A percentile compares a stretch with the other conserved stretches of the same genome.
Evolutionary conservation across 2,329 filamentous ascomycete species (phyloP).

Genomic region (Bipolaris sorokiniana): DNA sequence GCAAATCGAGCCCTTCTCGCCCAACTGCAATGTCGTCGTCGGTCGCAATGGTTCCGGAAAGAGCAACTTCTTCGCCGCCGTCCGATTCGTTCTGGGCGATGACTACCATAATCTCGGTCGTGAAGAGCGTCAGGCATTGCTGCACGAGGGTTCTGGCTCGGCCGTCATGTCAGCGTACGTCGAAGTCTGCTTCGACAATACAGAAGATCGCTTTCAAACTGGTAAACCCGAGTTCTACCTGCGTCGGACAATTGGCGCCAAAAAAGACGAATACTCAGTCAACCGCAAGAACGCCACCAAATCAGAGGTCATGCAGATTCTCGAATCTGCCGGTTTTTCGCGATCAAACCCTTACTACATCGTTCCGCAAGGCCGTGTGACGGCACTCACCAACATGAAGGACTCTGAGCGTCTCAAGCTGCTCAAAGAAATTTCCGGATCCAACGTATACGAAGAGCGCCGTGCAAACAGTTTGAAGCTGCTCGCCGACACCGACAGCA

Average conservation of each 20-base stretch:
- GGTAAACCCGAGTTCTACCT: constrained; percentile 89
- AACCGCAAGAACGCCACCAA: constrained; percentile 97
- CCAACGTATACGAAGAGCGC: constrained; percentile 93
- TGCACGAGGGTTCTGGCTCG: constrained; percentile 98
- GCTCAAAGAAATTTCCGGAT: constrained; percentile 97
- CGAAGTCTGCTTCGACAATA: constrained; percentile 98
- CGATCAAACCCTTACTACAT: constrained; percentile 99
- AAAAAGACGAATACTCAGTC: constrained; percentile 98
- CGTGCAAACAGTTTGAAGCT: constrained; percentile 93
- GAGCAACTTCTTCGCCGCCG: constrained; percentile 99
- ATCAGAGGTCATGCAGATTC: constrained; percentile 89
- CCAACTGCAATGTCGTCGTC: constrained; percentile 97
- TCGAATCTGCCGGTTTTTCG: constrained; percentile 96
- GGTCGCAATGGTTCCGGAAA: constrained; percentile 99
- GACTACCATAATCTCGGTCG: constrained; percentile 95
- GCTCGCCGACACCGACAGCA: constrained; percentile 95
- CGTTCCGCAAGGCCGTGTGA: constrained; percentile 95
- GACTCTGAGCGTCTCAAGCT: constrained; percentile 87
- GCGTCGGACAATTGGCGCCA: constrained; percentile 91
- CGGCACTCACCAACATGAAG: constrained; percentile 97
- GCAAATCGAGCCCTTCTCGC: constrained; percentile 96
- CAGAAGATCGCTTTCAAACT: constrained; percentile 91
- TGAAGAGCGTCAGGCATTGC: constrained; percentile 90
- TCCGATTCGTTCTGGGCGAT: constrained; percentile 97
- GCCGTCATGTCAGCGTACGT: constrained; percentile 99